Conservation (phyloP, 768 basidiomycete species). For the Lactarius sanguifluus region DNA sequence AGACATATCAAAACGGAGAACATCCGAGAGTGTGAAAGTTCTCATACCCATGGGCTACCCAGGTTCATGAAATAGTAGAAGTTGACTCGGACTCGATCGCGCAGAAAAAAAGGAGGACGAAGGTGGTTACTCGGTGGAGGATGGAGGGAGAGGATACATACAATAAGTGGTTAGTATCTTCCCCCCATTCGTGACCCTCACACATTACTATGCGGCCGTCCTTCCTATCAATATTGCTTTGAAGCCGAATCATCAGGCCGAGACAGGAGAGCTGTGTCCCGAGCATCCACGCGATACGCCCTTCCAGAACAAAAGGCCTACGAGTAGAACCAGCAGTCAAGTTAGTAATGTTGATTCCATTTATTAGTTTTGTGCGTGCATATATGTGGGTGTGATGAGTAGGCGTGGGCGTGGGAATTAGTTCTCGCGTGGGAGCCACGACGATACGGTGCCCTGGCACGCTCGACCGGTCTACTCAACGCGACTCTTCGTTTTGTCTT, state of each 20-base stretch:
- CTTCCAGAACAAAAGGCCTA: conserved; percentile 43
- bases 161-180: conserved; percentile 47
- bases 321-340: neutral
- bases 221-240: conserved; percentile 44
- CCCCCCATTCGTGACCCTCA: conserved; percentile 66
- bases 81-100: conserved; percentile 6
- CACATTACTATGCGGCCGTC: conserved; percentile 51
- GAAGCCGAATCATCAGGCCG: conserved; percentile 60
- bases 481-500: conserved; percentile 1
- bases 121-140: conserved; percentile 15
- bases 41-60: conserved; percentile 40
- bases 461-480: neutral
- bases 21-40: conserved; percentile 57
- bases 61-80: conserved; percentile 1
- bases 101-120: neutral
- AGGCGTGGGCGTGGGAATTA: conserved; percentile 14
- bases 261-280: conserved; percentile 66
- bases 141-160: conserved; percentile 36
- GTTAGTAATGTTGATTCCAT: neutral
- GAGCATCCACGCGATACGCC: conserved; percentile 61
- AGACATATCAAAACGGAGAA: conserved; percentile 65
- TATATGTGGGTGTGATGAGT: neutral
- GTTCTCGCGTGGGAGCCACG: conserved; percentile 23
- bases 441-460: conserved; percentile 7
- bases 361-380: neutral